Evolutionary conservation across 176 grass and related monocot genomes (phyloP), one percentile per base, ranked within the genome.

Genomic region (Musa acuminata): DNA sequence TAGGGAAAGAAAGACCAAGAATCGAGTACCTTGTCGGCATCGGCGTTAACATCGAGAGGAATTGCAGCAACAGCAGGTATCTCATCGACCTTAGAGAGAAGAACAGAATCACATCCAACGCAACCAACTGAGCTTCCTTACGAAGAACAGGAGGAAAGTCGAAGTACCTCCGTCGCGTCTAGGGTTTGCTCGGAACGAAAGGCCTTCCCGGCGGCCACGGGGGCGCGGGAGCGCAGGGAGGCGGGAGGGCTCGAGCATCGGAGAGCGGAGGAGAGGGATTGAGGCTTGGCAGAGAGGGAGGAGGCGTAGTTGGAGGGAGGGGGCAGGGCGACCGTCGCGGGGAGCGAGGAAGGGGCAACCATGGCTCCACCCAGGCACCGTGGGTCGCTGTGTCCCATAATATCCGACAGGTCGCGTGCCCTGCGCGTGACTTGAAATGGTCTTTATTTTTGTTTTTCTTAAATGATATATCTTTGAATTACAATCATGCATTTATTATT

Each of bases 311-410:
- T 59, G 51, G 53, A 35, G 67, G 62, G 71, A 75, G 77, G 22
- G 20, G 77, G 35, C 13, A 70, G 82, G 50, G 71, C 53, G 70
- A 62, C n/a, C 8, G 82, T 50, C 6, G 82, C 17, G 26, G 29
- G n/a, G 11, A 75, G 69, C 14, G 82, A 78, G 35, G 81, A 72
- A 65, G 75, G 23, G 19, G 77, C 22, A 9, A 75, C 81, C 81
- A 83, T 78, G 29, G 59, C 54, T 19, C 20, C 64, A 20, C 21
- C 14, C 8, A 48, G 57, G 17, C 55, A 57, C 0, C 11, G 57
- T 4, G 57, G 4, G 7, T 60, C 1, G 1, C 57, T 1, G 8
- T 20, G 16, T n/a, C 57, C 17, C 14, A 19, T 19, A 19, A 7
- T 60, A n/a, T 60, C 57, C 57, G 57, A n/a, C 17, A 60, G 2